A percentile compares a stretch with the other conserved stretches of the same genome.
Conservation (phyloP, 1,284 basidiomycete species). For the Xerocomus alliaceus region DNA sequence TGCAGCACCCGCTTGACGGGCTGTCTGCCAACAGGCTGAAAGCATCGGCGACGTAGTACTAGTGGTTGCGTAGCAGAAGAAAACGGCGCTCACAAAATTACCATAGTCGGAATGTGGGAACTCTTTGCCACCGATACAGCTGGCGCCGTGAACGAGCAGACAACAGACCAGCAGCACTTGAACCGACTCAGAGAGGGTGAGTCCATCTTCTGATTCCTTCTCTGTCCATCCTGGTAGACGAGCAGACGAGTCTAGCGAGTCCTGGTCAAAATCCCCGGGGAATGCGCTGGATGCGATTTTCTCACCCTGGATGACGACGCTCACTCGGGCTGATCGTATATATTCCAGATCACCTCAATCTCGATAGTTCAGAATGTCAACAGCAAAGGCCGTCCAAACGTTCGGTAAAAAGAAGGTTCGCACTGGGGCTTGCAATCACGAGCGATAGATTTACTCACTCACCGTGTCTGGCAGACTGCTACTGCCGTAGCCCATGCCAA, state of each 20-base stretch:
- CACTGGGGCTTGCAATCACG: conserved; percentile 14
- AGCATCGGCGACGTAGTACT: conserved; percentile 22
- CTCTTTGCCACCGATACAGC: background rate
- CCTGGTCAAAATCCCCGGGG: conserved; percentile 21
- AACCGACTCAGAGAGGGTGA: conserved; percentile 51
- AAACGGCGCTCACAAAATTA: conserved; percentile 14
- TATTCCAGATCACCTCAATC: conserved; percentile 26
- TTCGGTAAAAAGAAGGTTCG: conserved; percentile 98
- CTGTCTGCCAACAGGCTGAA: conserved; percentile 20
- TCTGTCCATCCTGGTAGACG: background rate
- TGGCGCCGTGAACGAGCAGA: background rate
- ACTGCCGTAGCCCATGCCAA: conserved; percentile 95
- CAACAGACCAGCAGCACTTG: conserved; percentile 37
- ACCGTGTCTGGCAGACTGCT: conserved; percentile 70
- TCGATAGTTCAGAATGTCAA: conserved; percentile 60
- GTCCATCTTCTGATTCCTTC: conserved; percentile 32
- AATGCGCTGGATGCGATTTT: conserved; percentile 49
- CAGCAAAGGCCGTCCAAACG: conserved; percentile 89
- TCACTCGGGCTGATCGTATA: conserved; percentile 24
- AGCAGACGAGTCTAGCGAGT: background rate
- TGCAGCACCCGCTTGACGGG: conserved; percentile 18
- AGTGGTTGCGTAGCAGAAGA: background rate
- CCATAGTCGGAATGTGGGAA: conserved; percentile 41
- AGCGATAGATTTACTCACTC: conserved; percentile 14
- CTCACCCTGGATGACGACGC: conserved; percentile 46